phyloP scores from a whole-genome alignment of 2,329 filamentous ascomycete genomes.

The Fusarium drepaniforme region DNA sequence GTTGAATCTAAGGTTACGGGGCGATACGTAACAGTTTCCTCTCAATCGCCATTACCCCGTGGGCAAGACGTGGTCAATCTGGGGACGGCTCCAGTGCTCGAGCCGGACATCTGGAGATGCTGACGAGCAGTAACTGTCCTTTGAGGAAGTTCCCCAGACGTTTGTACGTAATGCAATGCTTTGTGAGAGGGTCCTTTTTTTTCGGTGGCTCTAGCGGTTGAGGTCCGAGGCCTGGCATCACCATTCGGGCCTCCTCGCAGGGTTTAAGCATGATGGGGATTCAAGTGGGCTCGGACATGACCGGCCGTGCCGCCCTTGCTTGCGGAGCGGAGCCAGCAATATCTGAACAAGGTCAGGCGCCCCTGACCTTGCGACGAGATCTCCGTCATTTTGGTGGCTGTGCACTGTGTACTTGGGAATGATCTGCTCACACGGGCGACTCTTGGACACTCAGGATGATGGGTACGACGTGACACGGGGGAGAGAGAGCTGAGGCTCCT shows the following conservation, averaged over 20 bases:
- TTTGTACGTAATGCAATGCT: constrained; percentile 44
- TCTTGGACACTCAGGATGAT: neutral
- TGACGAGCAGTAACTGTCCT: constrained; percentile 12
- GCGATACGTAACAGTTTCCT: constrained; percentile 43
- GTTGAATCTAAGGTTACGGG: constrained; percentile 34
- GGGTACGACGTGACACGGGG: neutral
- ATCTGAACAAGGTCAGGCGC: constrained; percentile 1
- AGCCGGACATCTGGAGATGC: constrained; percentile 13
- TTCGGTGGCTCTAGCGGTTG: constrained; percentile 26
- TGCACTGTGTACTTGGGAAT: constrained; percentile 10
- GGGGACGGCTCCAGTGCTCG: constrained; percentile 42
- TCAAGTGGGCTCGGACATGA: constrained; percentile 39
- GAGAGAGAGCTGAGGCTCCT: neutral
- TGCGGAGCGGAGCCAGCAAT: constrained; percentile 30
- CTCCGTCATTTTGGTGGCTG: neutral
- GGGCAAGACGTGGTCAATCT: constrained; percentile 38
- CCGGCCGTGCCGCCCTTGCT: constrained; percentile 34
- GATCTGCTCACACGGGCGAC: neutral
- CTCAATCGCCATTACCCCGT: constrained; percentile 38
- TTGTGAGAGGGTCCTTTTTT: constrained; percentile 8
- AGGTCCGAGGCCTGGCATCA: constrained; percentile 15
- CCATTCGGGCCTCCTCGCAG: constrained; percentile 13
- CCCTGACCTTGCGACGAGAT: constrained; percentile 25
- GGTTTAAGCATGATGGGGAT: constrained; percentile 21
- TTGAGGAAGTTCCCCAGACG: constrained; percentile 30